phyloP scores from a whole-genome alignment of 139 green algal genomes.

The Mesostigma viride region DNA sequence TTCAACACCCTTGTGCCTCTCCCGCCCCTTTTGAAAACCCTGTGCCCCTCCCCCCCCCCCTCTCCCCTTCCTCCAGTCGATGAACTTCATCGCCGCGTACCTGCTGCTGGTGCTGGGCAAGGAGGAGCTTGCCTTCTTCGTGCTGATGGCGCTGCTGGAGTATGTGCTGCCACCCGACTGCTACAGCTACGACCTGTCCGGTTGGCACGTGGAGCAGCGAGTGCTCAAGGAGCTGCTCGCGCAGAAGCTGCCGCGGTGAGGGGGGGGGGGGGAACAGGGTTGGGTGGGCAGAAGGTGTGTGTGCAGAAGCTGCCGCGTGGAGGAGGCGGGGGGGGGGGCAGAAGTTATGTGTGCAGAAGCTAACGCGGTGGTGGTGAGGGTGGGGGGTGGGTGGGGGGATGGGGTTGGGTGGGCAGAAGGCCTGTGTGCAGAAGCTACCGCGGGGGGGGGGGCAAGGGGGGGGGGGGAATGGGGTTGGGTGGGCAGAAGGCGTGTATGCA shows the following conservation, averaged over 20 bases:
- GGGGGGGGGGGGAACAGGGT: neutral
- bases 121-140: conserved; percentile 43
- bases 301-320: conserved; percentile 33
- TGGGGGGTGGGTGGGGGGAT: neutral
- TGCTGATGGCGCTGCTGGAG: conserved; percentile 30
- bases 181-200: conserved; percentile 32
- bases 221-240: conserved; percentile 29
- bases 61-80: conserved; percentile 38
- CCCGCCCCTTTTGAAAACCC: no score
- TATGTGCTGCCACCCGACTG: conserved; percentile 25
- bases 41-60: no score
- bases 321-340: neutral
- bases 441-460: conserved; percentile 20
- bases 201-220: conserved; percentile 31
- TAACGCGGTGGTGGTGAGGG: neutral
- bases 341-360: neutral
- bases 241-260: conserved; percentile 35
- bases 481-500: neutral
- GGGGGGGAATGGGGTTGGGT: neutral
- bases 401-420: neutral
- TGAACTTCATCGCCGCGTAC: conserved; percentile 44
- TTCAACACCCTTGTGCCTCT: no score
- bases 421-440: conserved; percentile 32
- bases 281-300: neutral
- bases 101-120: conserved; percentile 34